These are phyloP conservation scores for Cardamine occulta DNA, from an alignment of 345 rosid species.

Conservation along the genomic window DNA sequence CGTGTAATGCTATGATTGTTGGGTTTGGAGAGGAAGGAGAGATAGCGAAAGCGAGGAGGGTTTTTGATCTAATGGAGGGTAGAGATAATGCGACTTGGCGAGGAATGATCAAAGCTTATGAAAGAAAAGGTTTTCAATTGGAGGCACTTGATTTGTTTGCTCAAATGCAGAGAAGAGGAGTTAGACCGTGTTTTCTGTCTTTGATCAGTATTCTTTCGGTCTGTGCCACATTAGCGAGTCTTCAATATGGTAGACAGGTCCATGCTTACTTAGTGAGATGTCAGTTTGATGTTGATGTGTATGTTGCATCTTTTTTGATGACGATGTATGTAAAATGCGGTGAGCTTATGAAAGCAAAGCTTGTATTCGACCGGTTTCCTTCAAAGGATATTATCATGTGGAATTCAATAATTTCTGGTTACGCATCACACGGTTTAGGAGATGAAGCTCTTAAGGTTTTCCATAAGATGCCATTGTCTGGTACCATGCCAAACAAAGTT, in stretches of 20 bases:
- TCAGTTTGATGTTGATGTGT: conserved; percentile 67
- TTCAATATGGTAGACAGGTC: conserved; percentile 73
- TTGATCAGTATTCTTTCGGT: conserved; percentile 71
- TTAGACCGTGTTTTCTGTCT: conserved; percentile 61
- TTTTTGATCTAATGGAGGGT: conserved; percentile 63
- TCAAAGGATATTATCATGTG: conserved; percentile 77
- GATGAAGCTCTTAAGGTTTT: conserved; percentile 69
- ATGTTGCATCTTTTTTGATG: conserved; percentile 78
- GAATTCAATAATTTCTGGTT: conserved; percentile 81
- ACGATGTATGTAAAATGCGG: conserved; percentile 85
- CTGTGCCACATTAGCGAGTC: conserved; percentile 71
- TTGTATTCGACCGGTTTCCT: conserved; percentile 60
- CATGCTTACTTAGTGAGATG: conserved; percentile 69
- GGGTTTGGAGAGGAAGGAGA: conserved; percentile 67
- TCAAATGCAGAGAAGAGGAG: conserved; percentile 64
- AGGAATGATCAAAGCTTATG: conserved; percentile 74
- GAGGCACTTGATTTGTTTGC: conserved; percentile 66
- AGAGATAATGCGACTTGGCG: conserved; percentile 72
- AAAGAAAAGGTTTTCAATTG: conserved; percentile 68
- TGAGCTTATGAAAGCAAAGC: conserved; percentile 65
- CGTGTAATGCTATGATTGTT: conserved; percentile 74
- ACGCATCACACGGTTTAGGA: conserved; percentile 75
- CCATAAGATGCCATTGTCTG: conserved; percentile 59
- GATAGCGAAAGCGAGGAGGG: conserved; percentile 53
- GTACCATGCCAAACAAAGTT: conserved; percentile 65